A percentile compares a stretch with the other conserved stretches of the same genome.
These are phyloP conservation scores for Dothideomycetes sp. DNA, from an alignment of 2,329 filamentous ascomycete species.

Conservation along the genomic window DNA sequence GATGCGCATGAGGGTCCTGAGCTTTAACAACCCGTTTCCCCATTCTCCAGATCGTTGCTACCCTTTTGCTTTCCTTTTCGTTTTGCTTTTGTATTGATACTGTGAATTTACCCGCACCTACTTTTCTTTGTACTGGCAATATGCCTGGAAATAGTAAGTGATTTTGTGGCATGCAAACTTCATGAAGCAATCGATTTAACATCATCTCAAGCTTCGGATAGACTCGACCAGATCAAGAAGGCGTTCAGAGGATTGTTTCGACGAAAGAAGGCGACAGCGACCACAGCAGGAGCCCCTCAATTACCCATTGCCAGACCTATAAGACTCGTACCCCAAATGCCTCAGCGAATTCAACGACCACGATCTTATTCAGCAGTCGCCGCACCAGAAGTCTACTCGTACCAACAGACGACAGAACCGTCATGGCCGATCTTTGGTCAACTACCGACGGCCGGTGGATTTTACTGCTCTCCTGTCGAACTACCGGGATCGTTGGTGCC, in stretches of 20 bases:
- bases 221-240: conserved; percentile 20
- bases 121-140: conserved; percentile 3
- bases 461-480: conserved; percentile 9
- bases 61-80: not conserved
- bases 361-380: conserved; percentile 12
- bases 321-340: conserved; percentile 10
- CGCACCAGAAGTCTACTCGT: conserved; percentile 10
- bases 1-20: not conserved
- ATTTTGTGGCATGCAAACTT: conserved; percentile 9
- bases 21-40: not conserved
- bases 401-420: not conserved
- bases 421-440: conserved; percentile 4
- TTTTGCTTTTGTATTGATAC: not conserved
- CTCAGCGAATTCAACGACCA: conserved; percentile 3
- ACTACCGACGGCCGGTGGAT: not conserved
- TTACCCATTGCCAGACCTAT: no score
- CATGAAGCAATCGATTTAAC: not conserved
- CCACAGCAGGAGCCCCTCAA: conserved; percentile 11
- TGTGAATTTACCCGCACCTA: not conserved
- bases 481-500: conserved; percentile 3
- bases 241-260: conserved; percentile 23
- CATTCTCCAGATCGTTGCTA: not conserved
- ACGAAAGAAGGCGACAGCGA: conserved; percentile 18
- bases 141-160: conserved; percentile 16
- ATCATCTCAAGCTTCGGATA: conserved; percentile 19